Conservation (phyloP, 1,284 basidiomycete genomes). For the Phaffia rhodozyma region DNA sequence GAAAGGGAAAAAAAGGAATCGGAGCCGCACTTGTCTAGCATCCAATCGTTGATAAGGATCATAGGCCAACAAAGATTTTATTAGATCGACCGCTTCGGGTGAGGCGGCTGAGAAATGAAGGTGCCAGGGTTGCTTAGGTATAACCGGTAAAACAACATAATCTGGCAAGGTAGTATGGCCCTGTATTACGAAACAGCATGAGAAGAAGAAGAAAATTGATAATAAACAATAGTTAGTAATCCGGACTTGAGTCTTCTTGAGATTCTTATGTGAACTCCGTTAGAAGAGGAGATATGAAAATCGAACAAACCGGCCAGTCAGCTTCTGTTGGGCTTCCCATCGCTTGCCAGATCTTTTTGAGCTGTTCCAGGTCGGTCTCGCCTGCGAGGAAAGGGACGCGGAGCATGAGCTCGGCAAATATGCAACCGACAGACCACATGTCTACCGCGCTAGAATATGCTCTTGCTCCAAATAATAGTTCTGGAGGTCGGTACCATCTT, state of each 20-base stretch:
- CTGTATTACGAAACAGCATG: conserved; percentile 36
- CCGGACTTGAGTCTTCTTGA: no score
- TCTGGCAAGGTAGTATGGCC: conserved; percentile 81
- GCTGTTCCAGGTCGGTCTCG: conserved; percentile 89
- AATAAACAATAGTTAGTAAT: no score
- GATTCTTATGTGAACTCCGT: not conserved
- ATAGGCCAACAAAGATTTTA: conserved; percentile 65
- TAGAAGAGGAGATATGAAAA: not conserved
- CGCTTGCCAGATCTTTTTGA: conserved; percentile 87
- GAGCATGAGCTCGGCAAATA: conserved; percentile 90
- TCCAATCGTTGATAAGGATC: conserved; percentile 74
- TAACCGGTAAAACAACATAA: conserved; percentile 69
- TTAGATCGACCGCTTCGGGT: conserved; percentile 71
- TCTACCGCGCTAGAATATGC: conserved; percentile 83
- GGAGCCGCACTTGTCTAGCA: conserved; percentile 54
- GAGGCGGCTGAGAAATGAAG: conserved; percentile 72
- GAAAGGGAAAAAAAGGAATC: conserved; percentile 17
- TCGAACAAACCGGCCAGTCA: conserved; percentile 74
- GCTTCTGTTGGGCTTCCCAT: conserved; percentile 90
- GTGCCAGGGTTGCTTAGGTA: conserved; percentile 66
- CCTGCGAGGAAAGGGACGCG: conserved; percentile 87
- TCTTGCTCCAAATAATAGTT: conserved; percentile 74
- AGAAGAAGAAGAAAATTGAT: no score
- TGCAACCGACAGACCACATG: conserved; percentile 90
- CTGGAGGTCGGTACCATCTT: conserved; percentile 95